These are phyloP conservation scores for Stachybotrys chlorohalonatus DNA, from an alignment of 2,329 filamentous ascomycete species.

Conservation along the genomic window DNA sequence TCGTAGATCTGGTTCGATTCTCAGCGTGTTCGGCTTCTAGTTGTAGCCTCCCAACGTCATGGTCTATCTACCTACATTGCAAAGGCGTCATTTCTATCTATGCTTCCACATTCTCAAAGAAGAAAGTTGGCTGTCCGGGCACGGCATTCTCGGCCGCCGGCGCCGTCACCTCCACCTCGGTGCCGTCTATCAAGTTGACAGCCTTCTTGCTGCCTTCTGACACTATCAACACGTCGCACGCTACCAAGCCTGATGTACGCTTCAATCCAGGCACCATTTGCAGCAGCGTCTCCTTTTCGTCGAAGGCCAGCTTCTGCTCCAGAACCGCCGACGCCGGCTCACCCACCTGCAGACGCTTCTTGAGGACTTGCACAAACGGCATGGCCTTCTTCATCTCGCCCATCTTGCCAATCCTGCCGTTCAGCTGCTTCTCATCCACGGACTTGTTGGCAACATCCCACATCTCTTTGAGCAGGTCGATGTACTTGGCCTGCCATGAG, in stretches of 20 bases:
- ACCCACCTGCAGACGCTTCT: slow-evolving; percentile 69
- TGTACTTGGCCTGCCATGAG: slow-evolving; percentile 84
- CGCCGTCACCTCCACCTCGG: slow-evolving; percentile 48
- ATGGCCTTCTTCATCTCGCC: slow-evolving; percentile 95
- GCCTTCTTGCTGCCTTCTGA: slow-evolving; percentile 62
- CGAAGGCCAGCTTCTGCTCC: slow-evolving; percentile 76
- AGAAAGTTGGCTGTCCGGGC: slow-evolving; percentile 73
- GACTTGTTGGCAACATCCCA: slow-evolving; percentile 54
- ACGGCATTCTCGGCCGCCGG: slow-evolving; percentile 63
- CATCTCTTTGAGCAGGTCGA: slow-evolving; percentile 65
- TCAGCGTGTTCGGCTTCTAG: no score
- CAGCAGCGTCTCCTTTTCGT: slow-evolving; percentile 66
- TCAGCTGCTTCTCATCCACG: slow-evolving; percentile 73
- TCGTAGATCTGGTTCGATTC: no score
- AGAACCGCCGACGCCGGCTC: slow-evolving; percentile 62
- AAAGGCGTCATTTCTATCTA: slow-evolving; percentile 7
- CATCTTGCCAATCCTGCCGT: slow-evolving; percentile 69
- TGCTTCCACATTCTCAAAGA: slow-evolving; percentile 69
- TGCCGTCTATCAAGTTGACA: slow-evolving; percentile 39
- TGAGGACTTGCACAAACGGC: slow-evolving; percentile 86
- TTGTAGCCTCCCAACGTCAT: no score
- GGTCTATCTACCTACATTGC: neutral
- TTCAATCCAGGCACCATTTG: slow-evolving; percentile 76
- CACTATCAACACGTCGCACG: slow-evolving; percentile 64
- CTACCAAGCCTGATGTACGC: slow-evolving; percentile 60